These are phyloP conservation scores for Malus orientalis DNA, from an alignment of 306 rosid species.

Conservation along the genomic window DNA sequence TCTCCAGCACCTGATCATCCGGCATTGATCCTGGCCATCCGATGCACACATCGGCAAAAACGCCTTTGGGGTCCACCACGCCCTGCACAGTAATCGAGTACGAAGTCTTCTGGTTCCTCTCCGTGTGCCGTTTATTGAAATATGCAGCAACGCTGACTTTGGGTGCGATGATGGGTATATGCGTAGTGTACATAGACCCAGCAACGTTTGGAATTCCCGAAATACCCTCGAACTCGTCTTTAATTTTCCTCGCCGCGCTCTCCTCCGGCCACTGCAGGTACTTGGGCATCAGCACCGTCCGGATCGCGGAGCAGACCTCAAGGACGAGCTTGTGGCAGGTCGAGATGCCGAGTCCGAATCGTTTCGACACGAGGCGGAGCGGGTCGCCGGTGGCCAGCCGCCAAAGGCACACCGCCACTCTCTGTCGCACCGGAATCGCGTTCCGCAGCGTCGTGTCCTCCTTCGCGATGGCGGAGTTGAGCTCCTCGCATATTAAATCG, in stretches of 20 bases:
- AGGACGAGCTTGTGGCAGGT: conserved; percentile 89
- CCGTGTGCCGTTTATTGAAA: conserved; percentile 79
- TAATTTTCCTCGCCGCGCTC: conserved; percentile 26
- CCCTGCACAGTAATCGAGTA: conserved; percentile 92
- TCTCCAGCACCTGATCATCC: conserved; percentile 80
- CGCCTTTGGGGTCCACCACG: conserved; percentile 71
- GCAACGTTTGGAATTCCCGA: conserved; percentile 84
- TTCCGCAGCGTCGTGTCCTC: conserved; percentile 72
- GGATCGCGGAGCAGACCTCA: conserved; percentile 84
- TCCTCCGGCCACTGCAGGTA: conserved; percentile 86
- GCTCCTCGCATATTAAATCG: conserved; percentile 70
- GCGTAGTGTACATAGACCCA: conserved; percentile 89
- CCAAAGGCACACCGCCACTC: conserved; percentile 94
- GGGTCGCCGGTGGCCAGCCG: conserved; percentile 94
- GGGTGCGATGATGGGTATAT: conserved; percentile 89
- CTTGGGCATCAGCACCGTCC: conserved; percentile 75
- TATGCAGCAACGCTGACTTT: conserved; percentile 82
- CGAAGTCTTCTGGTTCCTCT: conserved; percentile 83
- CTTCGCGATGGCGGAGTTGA: conserved; percentile 73
- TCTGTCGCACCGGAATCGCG: conserved; percentile 82
- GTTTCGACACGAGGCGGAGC: conserved; percentile 69
- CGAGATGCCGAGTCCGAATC: conserved; percentile 84
- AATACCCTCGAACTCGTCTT: conserved; percentile 50
- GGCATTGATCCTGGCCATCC: conserved; percentile 99
- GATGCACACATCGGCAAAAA: conserved; percentile 73